A percentile compares a stretch with the other conserved stretches of the same genome.
Conservation (phyloP, 352 stramenopile genomes). For the Saprolegnia parasitica region DNA sequence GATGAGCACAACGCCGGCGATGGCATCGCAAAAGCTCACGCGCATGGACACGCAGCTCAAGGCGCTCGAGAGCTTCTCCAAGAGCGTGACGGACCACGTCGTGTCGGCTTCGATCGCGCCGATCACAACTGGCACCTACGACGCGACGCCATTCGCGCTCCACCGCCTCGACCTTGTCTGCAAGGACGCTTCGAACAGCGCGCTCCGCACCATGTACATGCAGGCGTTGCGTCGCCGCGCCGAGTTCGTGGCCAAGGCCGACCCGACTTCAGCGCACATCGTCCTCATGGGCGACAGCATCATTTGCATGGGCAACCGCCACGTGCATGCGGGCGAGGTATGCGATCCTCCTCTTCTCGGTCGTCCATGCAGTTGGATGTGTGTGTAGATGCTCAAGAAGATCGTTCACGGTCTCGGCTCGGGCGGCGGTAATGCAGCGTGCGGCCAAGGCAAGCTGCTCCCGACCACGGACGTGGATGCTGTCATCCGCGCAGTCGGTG, state of each 20-base stretch:
- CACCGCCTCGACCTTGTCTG: conserved; percentile 32
- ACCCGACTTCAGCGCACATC: conserved; percentile 38
- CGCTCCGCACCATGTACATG: conserved; percentile 35
- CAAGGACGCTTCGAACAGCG: conserved; percentile 3
- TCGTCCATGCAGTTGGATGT: neutral
- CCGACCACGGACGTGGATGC: neutral
- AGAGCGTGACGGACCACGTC: conserved; percentile 51
- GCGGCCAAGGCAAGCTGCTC: conserved; percentile 45
- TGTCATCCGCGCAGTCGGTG: neutral
- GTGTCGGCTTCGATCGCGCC: conserved; percentile 41
- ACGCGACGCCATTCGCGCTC: conserved; percentile 28
- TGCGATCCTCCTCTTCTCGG: neutral
- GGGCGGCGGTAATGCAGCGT: conserved; percentile 53
- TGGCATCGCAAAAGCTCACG: conserved; percentile 53
- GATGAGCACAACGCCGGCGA: conserved; percentile 56
- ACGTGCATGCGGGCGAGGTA: conserved; percentile 50
- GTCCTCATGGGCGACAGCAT: conserved; percentile 50
- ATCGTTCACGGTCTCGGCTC: conserved; percentile 39
- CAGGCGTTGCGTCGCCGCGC: conserved; percentile 59
- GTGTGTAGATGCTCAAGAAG: conserved; percentile 35
- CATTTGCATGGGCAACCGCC: conserved; percentile 43
- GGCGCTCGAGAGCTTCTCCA: conserved; percentile 45
- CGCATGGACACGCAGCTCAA: conserved; percentile 74
- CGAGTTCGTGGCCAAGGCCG: conserved; percentile 44
- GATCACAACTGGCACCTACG: conserved; percentile 33